A percentile compares a stretch with the other conserved stretches of the same genome.
Evolutionary conservation across 78 protist genomes (phyloP).

Genomic region (Paratrimastix pyriformis): DNA sequence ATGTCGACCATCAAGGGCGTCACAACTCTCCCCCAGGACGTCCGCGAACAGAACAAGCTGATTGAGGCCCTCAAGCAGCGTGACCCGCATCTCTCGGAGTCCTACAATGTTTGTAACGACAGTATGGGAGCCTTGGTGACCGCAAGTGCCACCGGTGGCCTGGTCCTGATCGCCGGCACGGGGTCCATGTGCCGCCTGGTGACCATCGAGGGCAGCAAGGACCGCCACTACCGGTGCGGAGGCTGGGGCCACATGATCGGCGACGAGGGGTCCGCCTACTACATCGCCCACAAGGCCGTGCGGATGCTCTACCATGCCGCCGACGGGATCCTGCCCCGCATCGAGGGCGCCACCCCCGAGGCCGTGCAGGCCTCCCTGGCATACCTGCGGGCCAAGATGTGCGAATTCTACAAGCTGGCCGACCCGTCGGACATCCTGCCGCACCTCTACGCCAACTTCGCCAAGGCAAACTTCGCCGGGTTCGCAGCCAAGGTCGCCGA

Average conservation of each 20-base stretch:
- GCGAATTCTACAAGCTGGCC: neutral
- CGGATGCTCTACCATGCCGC: neutral
- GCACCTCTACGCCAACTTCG: neutral
- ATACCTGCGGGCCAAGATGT: neutral
- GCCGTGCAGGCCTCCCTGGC: too few relatives aligned
- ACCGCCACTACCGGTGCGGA: neutral
- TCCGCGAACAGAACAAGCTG: too few relatives aligned
- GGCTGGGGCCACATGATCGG: constrained; percentile 21
- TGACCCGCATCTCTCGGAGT: too few relatives aligned
- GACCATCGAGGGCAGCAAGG: too few relatives aligned
- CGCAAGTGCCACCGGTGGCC: too few relatives aligned
- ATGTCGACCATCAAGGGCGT: too few relatives aligned
- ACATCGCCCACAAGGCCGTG: neutral
- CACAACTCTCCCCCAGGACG: too few relatives aligned
- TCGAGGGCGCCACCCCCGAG: neutral
- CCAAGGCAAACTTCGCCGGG: neutral
- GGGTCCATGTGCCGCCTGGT: neutral
- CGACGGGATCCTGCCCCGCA: neutral
- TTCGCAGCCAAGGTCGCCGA: neutral
- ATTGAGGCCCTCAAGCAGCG: too few relatives aligned
- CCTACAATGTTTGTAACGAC: too few relatives aligned
- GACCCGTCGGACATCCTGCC: neutral
- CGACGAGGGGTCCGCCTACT: constrained; percentile 4
- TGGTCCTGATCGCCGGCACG: neutral
- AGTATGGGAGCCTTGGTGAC: too few relatives aligned